Evolutionary conservation across 306 rosid genomes (phyloP).

Genomic region (Begonia fuchsioides): DNA sequence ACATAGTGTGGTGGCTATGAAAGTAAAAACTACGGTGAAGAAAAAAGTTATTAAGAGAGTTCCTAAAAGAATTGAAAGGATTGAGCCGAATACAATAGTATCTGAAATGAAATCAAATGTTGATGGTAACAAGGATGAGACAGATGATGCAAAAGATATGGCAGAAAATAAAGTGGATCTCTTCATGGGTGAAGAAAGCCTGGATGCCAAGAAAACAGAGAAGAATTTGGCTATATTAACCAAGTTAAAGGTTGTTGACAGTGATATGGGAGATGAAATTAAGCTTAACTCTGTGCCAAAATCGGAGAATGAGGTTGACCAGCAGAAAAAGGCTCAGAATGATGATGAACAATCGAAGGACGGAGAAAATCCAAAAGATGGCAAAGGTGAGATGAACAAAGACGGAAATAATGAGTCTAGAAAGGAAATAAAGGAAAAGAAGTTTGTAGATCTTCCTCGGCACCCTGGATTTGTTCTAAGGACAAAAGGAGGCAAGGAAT

Average conservation of each 20-base stretch:
- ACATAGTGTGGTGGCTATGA: constrained; percentile 17
- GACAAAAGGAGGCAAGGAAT: constrained; percentile 52
- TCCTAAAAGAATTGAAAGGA: constrained; percentile 56
- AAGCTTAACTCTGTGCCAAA: constrained; percentile 21
- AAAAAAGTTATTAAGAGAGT: constrained; percentile 82
- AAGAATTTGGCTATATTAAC: constrained; percentile 21
- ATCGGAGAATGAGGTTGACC: constrained; percentile 21
- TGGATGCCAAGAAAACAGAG: constrained; percentile 18
- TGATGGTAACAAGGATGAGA: constrained; percentile 22
- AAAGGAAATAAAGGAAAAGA: constrained; percentile 66
- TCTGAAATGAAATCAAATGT: constrained; percentile 28
- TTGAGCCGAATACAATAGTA: no score
- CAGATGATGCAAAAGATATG: constrained; percentile 19
- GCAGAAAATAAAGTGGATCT: constrained; percentile 21
- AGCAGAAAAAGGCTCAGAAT: constrained; percentile 35
- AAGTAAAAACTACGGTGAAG: constrained; percentile 46
- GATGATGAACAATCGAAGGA: constrained; percentile 48
- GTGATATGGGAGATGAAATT: constrained; percentile 31
- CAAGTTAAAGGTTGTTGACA: constrained; percentile 42
- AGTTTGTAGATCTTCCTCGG: constrained; percentile 86
- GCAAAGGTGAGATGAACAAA: constrained; percentile 35
- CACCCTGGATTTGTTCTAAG: constrained; percentile 79
- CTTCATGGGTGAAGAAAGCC: constrained; percentile 24
- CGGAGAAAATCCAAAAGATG: constrained; percentile 53
- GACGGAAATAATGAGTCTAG: constrained; percentile 52